A percentile compares a stretch with the other conserved stretches of the same genome.
Conservation (phyloP, 2,329 filamentous ascomycete genomes). For the Colletotrichum musicola region DNA sequence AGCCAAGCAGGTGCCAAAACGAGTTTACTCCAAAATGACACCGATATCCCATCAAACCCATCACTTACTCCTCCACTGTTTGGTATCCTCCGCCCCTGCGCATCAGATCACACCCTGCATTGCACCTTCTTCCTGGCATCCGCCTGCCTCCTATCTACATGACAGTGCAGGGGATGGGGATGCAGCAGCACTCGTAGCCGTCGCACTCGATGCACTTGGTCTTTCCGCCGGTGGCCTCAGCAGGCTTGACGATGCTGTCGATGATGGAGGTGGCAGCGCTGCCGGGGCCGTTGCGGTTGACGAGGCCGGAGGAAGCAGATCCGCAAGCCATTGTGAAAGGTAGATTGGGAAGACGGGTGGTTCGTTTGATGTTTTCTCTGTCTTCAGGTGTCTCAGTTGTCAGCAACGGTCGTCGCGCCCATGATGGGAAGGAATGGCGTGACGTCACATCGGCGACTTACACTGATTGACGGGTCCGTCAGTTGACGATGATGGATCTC, state of each 20-base stretch:
- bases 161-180: slow-evolving; percentile 64
- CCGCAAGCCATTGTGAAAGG: slow-evolving; percentile 48
- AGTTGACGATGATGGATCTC: neutral
- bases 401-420: neutral
- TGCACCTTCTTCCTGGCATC: neutral
- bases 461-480: neutral
- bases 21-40: neutral
- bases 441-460: slow-evolving; percentile 22
- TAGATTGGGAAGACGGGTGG: too few relatives aligned
- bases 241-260: slow-evolving; percentile 64
- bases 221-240: slow-evolving; percentile 54
- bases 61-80: neutral
- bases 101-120: neutral
- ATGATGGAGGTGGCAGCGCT: slow-evolving; percentile 62
- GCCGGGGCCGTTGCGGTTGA: slow-evolving; percentile 61
- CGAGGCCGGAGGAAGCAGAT: slow-evolving; percentile 47
- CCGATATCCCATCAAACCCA: neutral
- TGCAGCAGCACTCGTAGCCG: slow-evolving; percentile 67
- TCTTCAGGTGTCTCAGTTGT: neutral
- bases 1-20: neutral
- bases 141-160: slow-evolving; percentile 52
- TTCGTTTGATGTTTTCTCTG: neutral
- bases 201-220: slow-evolving; percentile 65
- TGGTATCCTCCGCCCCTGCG: neutral
- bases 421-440: neutral